Evolutionary conservation across 2,329 filamentous ascomycete species (phyloP).

Genomic region (Trichoderma lentiforme): DNA sequence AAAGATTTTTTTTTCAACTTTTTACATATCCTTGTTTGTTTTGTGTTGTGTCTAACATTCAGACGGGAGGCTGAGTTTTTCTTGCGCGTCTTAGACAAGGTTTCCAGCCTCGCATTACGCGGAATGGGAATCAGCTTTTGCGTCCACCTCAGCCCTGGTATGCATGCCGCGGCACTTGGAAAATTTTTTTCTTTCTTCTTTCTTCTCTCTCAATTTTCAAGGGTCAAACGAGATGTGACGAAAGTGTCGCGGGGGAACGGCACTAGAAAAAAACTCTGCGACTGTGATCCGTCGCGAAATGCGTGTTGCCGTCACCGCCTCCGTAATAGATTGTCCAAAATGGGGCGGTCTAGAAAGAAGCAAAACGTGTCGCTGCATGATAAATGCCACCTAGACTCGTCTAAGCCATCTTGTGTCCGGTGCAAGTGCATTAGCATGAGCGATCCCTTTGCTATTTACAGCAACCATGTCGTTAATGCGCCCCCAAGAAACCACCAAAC

Average conservation of each 20-base stretch:
- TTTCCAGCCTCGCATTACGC: background rate
- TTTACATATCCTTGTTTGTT: background rate
- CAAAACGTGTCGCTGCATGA: background rate
- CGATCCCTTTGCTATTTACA: constrained; percentile 7
- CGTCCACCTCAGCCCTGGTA: background rate
- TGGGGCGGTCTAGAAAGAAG: background rate
- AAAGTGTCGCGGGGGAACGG: background rate
- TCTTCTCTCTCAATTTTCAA: background rate
- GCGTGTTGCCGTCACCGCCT: constrained; percentile 12
- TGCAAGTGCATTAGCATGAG: constrained; percentile 14
- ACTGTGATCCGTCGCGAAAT: background rate
- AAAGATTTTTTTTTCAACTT: background rate
- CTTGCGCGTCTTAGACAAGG: constrained; percentile 1
- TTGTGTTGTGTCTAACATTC: background rate
- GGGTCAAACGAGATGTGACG: background rate
- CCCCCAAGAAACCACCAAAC: background rate
- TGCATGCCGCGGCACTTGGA: background rate
- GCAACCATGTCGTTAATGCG: constrained; percentile 4
- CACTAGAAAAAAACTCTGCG: background rate
- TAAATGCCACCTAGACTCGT: background rate
- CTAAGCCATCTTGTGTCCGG: background rate
- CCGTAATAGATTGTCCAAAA: background rate
- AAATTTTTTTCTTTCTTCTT: background rate
- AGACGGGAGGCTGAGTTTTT: background rate
- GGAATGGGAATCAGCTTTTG: constrained; percentile 2